Conservation (phyloP, 2,329 filamentous ascomycete species). For the Dactylonectria macrodidyma region DNA sequence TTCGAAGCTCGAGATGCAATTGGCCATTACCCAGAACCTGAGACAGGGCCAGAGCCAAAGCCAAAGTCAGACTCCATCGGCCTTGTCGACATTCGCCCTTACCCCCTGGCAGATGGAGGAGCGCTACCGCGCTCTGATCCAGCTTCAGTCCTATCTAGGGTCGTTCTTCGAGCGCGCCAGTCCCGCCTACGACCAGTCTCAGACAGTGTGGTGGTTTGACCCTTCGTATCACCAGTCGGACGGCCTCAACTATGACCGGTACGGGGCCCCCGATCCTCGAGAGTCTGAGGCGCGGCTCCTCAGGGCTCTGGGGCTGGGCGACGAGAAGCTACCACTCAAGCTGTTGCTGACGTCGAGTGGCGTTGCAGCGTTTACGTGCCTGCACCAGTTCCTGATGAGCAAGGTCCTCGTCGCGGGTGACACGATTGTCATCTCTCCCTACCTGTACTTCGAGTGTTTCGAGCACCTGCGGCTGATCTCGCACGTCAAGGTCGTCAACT, state of each 20-base stretch:
- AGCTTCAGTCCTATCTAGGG: slow-evolving; percentile 28
- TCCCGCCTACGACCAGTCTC: slow-evolving; percentile 32
- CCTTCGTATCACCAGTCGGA: slow-evolving; percentile 31
- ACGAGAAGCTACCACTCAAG: slow-evolving; percentile 27
- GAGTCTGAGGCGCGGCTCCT: slow-evolving; percentile 26
- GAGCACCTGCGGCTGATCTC: slow-evolving; percentile 29
- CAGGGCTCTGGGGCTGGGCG: slow-evolving; percentile 16
- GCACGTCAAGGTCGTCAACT: slow-evolving; percentile 26
- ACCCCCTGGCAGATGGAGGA: slow-evolving; percentile 33
- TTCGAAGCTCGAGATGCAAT: slow-evolving; percentile 31
- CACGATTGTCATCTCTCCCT: slow-evolving; percentile 32
- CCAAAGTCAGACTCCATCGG: slow-evolving; percentile 7
- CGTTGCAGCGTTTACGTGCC: slow-evolving; percentile 28
- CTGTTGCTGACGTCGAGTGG: slow-evolving; percentile 27
- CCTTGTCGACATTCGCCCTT: slow-evolving; percentile 22
- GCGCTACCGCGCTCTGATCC: slow-evolving; percentile 30
- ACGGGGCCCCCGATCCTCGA: slow-evolving; percentile 25
- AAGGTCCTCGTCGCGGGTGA: slow-evolving; percentile 27
- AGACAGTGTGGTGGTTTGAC: slow-evolving; percentile 32
- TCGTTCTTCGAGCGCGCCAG: slow-evolving; percentile 33
- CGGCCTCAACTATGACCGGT: slow-evolving; percentile 31
- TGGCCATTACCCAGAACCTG: slow-evolving; percentile 27
- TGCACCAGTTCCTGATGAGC: slow-evolving; percentile 33
- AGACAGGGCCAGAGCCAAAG: slow-evolving; percentile 1
- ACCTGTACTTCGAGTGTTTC: slow-evolving; percentile 32